phyloP scores from a whole-genome alignment of 2,329 filamentous ascomycete genomes.

The Cephalotrichum gorgonifer region DNA sequence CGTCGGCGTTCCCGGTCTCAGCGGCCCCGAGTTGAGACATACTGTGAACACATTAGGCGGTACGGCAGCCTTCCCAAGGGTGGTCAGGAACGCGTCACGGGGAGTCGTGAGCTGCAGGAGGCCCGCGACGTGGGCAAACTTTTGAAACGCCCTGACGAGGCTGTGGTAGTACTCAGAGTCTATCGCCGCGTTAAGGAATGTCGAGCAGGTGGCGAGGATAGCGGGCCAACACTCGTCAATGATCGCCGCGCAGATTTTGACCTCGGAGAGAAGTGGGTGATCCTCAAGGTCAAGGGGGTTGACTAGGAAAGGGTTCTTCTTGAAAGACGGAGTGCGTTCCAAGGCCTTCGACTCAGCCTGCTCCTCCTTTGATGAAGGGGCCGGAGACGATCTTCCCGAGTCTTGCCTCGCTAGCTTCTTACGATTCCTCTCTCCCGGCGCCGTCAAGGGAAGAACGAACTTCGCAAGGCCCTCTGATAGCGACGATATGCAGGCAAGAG shows the following conservation, averaged over 20 bases:
- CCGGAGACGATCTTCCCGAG: conserved; percentile 30
- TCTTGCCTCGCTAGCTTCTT: conserved; percentile 36
- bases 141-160: conserved; percentile 85
- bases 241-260: conserved; percentile 69
- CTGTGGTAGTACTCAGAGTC: conserved; percentile 92
- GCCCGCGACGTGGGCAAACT: conserved; percentile 89
- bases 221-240: conserved; percentile 94
- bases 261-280: conserved; percentile 59
- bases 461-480: conserved; percentile 89
- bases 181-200: conserved; percentile 82
- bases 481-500: conserved; percentile 78
- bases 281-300: conserved; percentile 73
- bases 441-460: conserved; percentile 83
- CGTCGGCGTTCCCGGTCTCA: conserved; percentile 31
- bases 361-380: conserved; percentile 15
- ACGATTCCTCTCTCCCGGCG: conserved; percentile 58
- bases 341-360: conserved; percentile 2
- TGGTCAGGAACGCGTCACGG: conserved; percentile 88
- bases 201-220: conserved; percentile 87
- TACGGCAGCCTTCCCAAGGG: conserved; percentile 84
- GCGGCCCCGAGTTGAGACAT: conserved; percentile 39
- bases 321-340: conserved; percentile 52
- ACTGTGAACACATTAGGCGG: conserved; percentile 66
- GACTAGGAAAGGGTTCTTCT: conserved; percentile 66
- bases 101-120: conserved; percentile 76